These are phyloP conservation scores for Hirsutella thompsonii DNA, from an alignment of 2,329 filamentous ascomycete species.

Conservation along the genomic window DNA sequence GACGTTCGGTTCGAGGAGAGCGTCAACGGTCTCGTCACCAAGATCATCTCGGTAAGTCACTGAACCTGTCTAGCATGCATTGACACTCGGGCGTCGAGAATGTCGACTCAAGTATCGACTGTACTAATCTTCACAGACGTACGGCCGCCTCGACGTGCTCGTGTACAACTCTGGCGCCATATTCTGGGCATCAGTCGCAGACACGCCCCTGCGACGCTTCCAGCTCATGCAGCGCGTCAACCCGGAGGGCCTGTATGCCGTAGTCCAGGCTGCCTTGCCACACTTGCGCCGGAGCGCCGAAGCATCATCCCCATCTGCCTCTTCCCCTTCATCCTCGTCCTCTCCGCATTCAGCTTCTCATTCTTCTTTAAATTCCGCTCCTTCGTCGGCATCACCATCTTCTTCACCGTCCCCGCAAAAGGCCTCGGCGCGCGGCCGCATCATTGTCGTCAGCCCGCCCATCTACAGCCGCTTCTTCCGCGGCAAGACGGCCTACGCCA, in stretches of 20 bases:
- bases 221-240: constrained; percentile 67
- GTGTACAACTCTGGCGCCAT: constrained; percentile 80
- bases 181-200: constrained; percentile 66
- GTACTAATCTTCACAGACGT: constrained; percentile 22
- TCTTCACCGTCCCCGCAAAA: too few species aligned
- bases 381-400: too few species aligned
- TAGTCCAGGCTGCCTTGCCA: constrained; percentile 55
- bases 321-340: neutral
- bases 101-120: neutral
- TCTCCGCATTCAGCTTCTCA: too few species aligned
- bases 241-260: constrained; percentile 61
- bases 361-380: too few species aligned
- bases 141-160: constrained; percentile 57
- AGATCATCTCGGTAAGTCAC: constrained; percentile 34
- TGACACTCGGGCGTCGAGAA: neutral
- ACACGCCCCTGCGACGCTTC: constrained; percentile 65
- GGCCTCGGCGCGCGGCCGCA: constrained; percentile 35
- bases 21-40: constrained; percentile 44
- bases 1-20: constrained; percentile 55
- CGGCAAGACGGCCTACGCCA: constrained; percentile 75
- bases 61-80: neutral
- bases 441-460: constrained; percentile 71
- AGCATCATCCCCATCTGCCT: neutral
- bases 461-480: constrained; percentile 79
- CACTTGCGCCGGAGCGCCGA: constrained; percentile 30